A percentile compares a stretch with the other conserved stretches of the same genome.
These are phyloP conservation scores for Podospora australis DNA, from an alignment of 495 filamentous ascomycete species.

Conservation along the genomic window DNA sequence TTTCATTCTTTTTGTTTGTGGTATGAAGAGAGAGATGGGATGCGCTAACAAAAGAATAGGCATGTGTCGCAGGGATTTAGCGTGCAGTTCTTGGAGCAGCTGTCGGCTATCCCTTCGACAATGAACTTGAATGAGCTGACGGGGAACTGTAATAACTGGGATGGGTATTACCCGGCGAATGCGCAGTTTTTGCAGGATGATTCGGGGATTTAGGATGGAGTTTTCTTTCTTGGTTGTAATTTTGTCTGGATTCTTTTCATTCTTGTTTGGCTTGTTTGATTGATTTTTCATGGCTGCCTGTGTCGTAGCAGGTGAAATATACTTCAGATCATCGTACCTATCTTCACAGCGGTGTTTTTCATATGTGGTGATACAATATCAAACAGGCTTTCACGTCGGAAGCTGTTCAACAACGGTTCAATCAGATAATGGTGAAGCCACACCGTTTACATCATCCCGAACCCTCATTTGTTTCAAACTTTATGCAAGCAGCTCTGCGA, in stretches of 20 bases:
- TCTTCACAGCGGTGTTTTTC: too few relatives aligned
- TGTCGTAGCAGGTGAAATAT: too few relatives aligned
- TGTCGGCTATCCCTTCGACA: slow-evolving; percentile 15
- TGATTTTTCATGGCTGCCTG: too few relatives aligned
- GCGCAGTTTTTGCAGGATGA: slow-evolving; percentile 22
- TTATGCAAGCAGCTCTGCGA: too few relatives aligned
- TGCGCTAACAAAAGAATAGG: neutral
- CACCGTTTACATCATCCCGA: too few relatives aligned
- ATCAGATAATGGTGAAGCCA: too few relatives aligned
- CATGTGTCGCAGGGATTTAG: slow-evolving; percentile 1
- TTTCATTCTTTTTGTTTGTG: neutral
- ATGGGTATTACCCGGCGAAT: slow-evolving; percentile 17
- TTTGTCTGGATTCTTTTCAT: neutral
- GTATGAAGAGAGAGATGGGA: neutral
- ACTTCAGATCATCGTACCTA: too few relatives aligned
- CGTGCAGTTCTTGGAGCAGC: slow-evolving; percentile 25
- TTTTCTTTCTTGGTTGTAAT: neutral
- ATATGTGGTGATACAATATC: too few relatives aligned
- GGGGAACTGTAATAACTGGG: slow-evolving; percentile 21
- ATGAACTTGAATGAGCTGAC: slow-evolving; percentile 17
- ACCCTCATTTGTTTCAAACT: too few relatives aligned
- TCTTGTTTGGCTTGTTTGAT: neutral
- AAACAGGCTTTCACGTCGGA: too few relatives aligned
- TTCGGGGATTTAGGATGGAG: slow-evolving; percentile 16
- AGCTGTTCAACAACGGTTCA: too few relatives aligned